Percentiles rank a stretch among this genome's conserved stretches.
Conservation (phyloP, 2,329 filamentous ascomycete genomes). For the Drechslerella coelobrocha region DNA sequence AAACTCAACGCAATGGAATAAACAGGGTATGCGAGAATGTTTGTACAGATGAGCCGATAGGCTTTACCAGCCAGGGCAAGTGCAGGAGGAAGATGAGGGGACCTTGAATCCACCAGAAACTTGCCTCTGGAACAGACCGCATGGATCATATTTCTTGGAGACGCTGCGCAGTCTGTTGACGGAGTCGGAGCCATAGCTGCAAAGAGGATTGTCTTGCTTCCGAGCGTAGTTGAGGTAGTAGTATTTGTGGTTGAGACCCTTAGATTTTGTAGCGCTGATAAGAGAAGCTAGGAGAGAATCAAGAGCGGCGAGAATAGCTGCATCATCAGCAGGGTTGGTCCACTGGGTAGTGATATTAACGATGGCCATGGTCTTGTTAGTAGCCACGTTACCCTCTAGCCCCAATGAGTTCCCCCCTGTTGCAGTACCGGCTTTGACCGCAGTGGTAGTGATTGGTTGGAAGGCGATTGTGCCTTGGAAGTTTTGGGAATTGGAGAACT, state of each 20-base stretch:
- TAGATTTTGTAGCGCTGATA: constrained; percentile 52
- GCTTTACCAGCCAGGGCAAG: too few species aligned
- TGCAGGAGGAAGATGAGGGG: background rate
- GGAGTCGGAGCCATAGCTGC: constrained; percentile 55
- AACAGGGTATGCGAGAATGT: too few species aligned
- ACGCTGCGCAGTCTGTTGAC: constrained; percentile 54
- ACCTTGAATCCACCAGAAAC: constrained; percentile 57
- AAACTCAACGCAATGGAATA: too few species aligned
- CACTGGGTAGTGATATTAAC: constrained; percentile 52
- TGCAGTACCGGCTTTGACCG: constrained; percentile 53
- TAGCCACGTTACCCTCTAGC: constrained; percentile 51
- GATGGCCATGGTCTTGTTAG: constrained; percentile 24
- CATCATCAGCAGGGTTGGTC: constrained; percentile 44
- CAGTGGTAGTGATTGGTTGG: constrained; percentile 56
- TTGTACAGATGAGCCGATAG: too few species aligned
- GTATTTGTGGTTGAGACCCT: constrained; percentile 54
- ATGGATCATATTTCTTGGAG: constrained; percentile 55
- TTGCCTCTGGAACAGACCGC: constrained; percentile 55
- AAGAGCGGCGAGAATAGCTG: constrained; percentile 49
- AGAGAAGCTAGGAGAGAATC: constrained; percentile 50
- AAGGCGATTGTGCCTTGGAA: constrained; percentile 55
- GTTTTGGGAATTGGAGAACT: constrained; percentile 25
- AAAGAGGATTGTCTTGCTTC: constrained; percentile 55
- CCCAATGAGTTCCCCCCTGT: constrained; percentile 56
- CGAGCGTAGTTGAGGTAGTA: constrained; percentile 58